phyloP scores from a whole-genome alignment of 2,329 filamentous ascomycete species.

The Talaromyces sp. region DNA sequence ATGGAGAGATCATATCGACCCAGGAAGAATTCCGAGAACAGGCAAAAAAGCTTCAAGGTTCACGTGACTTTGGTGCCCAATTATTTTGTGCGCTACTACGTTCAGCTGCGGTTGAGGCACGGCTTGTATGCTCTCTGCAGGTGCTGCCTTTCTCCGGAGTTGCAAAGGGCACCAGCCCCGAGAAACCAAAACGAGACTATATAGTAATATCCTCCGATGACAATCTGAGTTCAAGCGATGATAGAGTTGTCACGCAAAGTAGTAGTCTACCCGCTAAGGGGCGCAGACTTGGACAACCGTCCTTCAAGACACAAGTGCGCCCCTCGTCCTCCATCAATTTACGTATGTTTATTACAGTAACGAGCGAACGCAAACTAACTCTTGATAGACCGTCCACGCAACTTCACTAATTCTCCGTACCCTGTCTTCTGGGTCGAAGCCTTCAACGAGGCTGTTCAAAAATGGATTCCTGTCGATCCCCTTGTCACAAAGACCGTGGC shows the following conservation, averaged over 20 bases:
- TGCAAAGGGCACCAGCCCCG: constrained; percentile 42
- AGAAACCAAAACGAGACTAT: constrained; percentile 36
- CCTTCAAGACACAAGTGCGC: constrained; percentile 24
- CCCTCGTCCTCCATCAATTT: constrained; percentile 21
- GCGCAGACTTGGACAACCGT: constrained; percentile 36
- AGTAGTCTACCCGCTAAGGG: constrained; percentile 20
- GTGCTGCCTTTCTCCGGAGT: constrained; percentile 64
- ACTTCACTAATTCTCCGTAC: constrained; percentile 53
- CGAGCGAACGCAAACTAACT: background rate
- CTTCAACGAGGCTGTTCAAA: constrained; percentile 79
- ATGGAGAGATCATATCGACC: constrained; percentile 66
- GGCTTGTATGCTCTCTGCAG: constrained; percentile 88
- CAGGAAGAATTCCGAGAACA: constrained; percentile 69
- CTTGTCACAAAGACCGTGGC: constrained; percentile 76
- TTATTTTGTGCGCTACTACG: constrained; percentile 85
- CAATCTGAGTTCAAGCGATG: constrained; percentile 30
- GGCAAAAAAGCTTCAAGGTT: constrained; percentile 69
- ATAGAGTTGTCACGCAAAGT: constrained; percentile 19
- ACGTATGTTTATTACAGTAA: constrained; percentile 21
- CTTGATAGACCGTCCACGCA: constrained; percentile 20
- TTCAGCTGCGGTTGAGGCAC: constrained; percentile 72
- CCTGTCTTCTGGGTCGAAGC: constrained; percentile 95
- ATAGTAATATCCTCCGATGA: constrained; percentile 39
- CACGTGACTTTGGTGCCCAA: constrained; percentile 84
- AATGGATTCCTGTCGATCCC: constrained; percentile 86